These are phyloP conservation scores for Aspergillus ruber DNA, from an alignment of 2,329 filamentous ascomycete genomes.

Conservation along the genomic window DNA sequence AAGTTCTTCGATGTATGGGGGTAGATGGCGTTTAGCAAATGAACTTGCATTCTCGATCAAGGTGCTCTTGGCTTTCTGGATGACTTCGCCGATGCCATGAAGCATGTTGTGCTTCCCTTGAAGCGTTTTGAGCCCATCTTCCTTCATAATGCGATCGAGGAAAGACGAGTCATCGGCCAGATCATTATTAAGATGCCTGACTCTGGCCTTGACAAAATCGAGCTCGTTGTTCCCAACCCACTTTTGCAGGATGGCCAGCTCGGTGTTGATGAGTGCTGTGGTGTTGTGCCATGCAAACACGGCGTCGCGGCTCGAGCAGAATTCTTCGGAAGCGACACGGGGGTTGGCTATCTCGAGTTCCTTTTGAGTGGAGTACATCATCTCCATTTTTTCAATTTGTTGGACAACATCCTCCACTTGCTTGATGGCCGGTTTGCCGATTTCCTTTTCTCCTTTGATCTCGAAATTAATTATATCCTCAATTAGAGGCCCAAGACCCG, in stretches of 20 bases:
- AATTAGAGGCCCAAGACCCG: slow-evolving; percentile 64
- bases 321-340: slow-evolving; percentile 67
- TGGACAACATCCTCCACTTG: slow-evolving; percentile 85
- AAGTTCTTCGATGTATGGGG: slow-evolving; percentile 93
- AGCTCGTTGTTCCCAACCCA: slow-evolving; percentile 97
- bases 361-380: slow-evolving; percentile 72
- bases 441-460: slow-evolving; percentile 88
- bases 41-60: slow-evolving; percentile 77
- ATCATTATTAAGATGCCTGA: slow-evolving; percentile 61
- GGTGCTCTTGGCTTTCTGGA: slow-evolving; percentile 87
- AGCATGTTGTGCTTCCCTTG: slow-evolving; percentile 81
- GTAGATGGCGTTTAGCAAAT: slow-evolving; percentile 83
- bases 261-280: slow-evolving; percentile 89
- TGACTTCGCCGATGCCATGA: slow-evolving; percentile 72
- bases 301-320: slow-evolving; percentile 75
- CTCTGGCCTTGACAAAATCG: slow-evolving; percentile 74
- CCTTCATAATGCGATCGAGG: slow-evolving; percentile 88
- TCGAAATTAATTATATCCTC: slow-evolving; percentile 90
- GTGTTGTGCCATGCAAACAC: slow-evolving; percentile 97
- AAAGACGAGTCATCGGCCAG: slow-evolving; percentile 88
- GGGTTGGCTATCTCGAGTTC: slow-evolving; percentile 70
- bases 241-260: slow-evolving; percentile 81
- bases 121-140: slow-evolving; percentile 86
- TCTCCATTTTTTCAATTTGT: slow-evolving; percentile 85
- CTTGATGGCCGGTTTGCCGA: slow-evolving; percentile 76